A percentile compares a stretch with the other conserved stretches of the same genome.
Conservation (phyloP, 805 yeast species). For the Saccharomycopsis amapae region DNA sequence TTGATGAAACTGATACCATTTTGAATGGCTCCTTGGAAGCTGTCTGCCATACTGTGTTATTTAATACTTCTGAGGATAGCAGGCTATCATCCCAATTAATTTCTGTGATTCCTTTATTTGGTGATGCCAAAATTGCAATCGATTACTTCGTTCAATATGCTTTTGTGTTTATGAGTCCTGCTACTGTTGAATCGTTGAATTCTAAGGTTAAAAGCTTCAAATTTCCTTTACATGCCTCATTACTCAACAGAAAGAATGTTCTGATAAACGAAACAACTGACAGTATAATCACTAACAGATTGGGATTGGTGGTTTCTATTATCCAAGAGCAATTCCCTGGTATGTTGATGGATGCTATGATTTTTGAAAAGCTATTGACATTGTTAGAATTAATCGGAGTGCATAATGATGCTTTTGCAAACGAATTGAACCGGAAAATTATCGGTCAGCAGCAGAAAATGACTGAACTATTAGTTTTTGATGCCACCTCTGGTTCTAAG, state of each 20-base stretch:
- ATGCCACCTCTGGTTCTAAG: conserved; percentile 22
- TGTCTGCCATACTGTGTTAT: conserved; percentile 66
- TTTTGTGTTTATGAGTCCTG: conserved; percentile 26
- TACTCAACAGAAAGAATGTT: conserved; percentile 18
- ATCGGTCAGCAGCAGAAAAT: conserved; percentile 43
- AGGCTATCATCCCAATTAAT: conserved; percentile 35
- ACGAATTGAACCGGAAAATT: conserved; percentile 45
- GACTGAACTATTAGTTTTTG: conserved; percentile 31
- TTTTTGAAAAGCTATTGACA: conserved; percentile 50
- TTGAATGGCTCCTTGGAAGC: conserved; percentile 60
- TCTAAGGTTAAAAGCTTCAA: conserved; percentile 10
- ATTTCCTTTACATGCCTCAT: conserved; percentile 22
- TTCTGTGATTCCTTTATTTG: conserved; percentile 51
- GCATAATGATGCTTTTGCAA: conserved; percentile 44
- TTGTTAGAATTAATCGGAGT: conserved; percentile 42
- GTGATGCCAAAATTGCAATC: conserved; percentile 39
- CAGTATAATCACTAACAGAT: conserved; percentile 40
- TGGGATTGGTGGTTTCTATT: conserved; percentile 47
- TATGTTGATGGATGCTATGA: conserved; percentile 54
- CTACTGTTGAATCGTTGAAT: conserved; percentile 6
- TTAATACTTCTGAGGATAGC: conserved; percentile 38
- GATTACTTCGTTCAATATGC: conserved; percentile 39
- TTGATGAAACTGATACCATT: conserved; percentile 42
- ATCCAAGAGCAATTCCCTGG: conserved; percentile 59
- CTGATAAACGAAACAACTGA: conserved; percentile 31